These are phyloP conservation scores for Tuctoria greenei DNA, from an alignment of 176 grass and related monocot species.

Conservation along the genomic window DNA sequence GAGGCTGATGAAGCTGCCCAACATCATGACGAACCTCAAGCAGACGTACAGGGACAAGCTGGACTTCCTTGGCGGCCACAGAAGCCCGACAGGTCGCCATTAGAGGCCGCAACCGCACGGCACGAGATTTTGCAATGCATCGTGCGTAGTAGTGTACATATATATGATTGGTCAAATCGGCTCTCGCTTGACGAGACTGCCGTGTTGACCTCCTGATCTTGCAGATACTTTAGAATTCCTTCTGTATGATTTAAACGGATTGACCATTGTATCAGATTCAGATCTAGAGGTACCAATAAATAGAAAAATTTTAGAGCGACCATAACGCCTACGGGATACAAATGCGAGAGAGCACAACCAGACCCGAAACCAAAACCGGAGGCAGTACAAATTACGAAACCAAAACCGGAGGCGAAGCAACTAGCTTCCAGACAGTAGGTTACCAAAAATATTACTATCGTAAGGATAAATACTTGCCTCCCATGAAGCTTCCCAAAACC, in stretches of 20 bases:
- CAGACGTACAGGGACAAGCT: constrained; percentile 65
- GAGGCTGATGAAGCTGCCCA: constrained; percentile 70
- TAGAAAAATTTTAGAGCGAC: constrained; percentile 8
- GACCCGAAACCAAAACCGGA: background rate
- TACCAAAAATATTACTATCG: background rate
- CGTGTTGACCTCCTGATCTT: background rate
- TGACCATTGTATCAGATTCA: constrained; percentile 28
- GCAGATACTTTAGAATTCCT: background rate
- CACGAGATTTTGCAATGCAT: constrained; percentile 34
- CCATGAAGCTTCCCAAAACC: background rate
- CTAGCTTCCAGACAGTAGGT: background rate
- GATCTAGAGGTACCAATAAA: constrained; percentile 27
- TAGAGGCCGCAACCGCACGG: constrained; percentile 27
- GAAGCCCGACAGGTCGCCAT: constrained; percentile 62
- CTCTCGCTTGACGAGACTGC: constrained; percentile 13
- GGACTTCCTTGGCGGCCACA: constrained; percentile 56
- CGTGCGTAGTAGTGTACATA: constrained; percentile 36
- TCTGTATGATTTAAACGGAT: constrained; percentile 24
- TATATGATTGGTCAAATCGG: constrained; percentile 27
- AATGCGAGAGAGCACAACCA: background rate
- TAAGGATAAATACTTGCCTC: background rate
- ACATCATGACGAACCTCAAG: constrained; percentile 60
- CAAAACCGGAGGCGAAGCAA: background rate
- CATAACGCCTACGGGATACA: background rate
- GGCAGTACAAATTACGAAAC: background rate